phyloP scores from a whole-genome alignment of 805 yeast genomes.

The Yamadazyma sp. region DNA sequence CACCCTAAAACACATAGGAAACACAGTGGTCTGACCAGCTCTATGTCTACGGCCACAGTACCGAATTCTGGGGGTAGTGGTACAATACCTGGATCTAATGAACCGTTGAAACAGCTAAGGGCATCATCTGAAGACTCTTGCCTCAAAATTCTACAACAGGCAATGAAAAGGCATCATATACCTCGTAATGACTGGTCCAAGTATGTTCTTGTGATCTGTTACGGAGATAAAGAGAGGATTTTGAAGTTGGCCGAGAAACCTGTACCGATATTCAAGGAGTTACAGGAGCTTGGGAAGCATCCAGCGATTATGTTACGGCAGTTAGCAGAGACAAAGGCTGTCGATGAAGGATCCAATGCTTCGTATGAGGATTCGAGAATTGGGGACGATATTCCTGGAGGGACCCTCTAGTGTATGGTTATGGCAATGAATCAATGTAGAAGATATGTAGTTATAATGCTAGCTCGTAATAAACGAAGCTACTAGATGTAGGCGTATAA shows the following conservation, averaged over 20 bases:
- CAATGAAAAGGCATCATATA: slow-evolving; percentile 81
- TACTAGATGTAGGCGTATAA: no score
- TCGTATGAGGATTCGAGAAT: slow-evolving; percentile 39
- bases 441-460: no score
- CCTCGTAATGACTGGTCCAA: slow-evolving; percentile 81
- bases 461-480: no score
- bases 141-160: slow-evolving; percentile 80
- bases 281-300: slow-evolving; percentile 79
- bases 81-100: slow-evolving; percentile 26
- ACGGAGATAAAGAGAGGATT: slow-evolving; percentile 86
- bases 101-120: slow-evolving; percentile 78
- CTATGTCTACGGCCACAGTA: slow-evolving; percentile 3
- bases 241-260: slow-evolving; percentile 86
- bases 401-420: slow-evolving; percentile 29
- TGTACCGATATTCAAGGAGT: slow-evolving; percentile 76
- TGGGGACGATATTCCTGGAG: slow-evolving; percentile 47
- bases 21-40: slow-evolving; percentile 14
- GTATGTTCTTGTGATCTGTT: slow-evolving; percentile 84
- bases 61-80: slow-evolving; percentile 8
- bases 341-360: slow-evolving; percentile 25
- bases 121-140: slow-evolving; percentile 93
- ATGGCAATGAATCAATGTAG: no score
- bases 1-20: slow-evolving; percentile 12
- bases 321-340: slow-evolving; percentile 46
- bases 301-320: slow-evolving; percentile 93